Percentiles rank a stretch among this genome's conserved stretches.
Conservation (phyloP, 306 rosid genomes). For the Quercus bicolor region DNA sequence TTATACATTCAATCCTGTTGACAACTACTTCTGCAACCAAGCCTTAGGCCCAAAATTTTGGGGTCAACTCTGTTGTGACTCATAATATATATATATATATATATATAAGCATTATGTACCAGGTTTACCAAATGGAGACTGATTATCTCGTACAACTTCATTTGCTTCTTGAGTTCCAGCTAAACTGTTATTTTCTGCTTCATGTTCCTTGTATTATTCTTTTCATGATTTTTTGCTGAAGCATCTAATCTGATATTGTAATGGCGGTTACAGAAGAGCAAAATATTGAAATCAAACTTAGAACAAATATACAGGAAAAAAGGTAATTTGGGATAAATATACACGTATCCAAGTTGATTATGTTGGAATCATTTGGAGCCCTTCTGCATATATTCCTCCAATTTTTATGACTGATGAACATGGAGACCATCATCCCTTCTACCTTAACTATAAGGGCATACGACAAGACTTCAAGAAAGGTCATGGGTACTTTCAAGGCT, state of each 20-base stretch:
- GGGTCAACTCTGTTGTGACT: too few species aligned
- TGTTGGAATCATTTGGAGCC: constrained; percentile 37
- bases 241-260: background rate
- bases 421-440: background rate
- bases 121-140: background rate
- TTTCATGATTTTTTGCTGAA: background rate
- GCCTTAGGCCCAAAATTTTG: too few species aligned
- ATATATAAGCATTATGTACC: too few species aligned
- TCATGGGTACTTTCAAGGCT: too few species aligned
- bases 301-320: constrained; percentile 39
- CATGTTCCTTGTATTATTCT: background rate
- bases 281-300: constrained; percentile 39
- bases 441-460: too few species aligned
- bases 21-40: too few species aligned
- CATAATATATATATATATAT: too few species aligned
- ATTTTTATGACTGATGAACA: constrained; percentile 41
- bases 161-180: background rate
- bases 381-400: constrained; percentile 41
- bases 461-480: too few species aligned
- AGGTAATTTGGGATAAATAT: constrained; percentile 28
- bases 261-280: constrained; percentile 32
- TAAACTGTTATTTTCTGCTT: background rate
- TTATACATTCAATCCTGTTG: background rate
- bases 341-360: constrained; percentile 43
- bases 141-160: background rate